Conservation (phyloP, 306 rosid species). For the Casuarina glauca region DNA sequence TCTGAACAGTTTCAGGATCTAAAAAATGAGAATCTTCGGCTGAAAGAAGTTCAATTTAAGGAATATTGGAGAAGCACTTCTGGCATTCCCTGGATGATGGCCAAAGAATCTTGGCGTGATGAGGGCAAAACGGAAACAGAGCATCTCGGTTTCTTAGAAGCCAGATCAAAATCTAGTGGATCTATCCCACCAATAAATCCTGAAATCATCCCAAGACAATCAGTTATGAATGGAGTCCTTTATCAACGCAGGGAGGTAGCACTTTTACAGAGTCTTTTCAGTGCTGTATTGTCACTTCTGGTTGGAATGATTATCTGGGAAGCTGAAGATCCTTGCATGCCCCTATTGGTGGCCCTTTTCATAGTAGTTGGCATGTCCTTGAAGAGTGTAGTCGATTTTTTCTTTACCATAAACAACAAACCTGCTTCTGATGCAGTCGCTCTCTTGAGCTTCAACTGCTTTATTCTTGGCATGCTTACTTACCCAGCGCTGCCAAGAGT, state of each 20-base stretch:
- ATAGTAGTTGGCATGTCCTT: constrained; percentile 75
- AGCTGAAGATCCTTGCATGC: constrained; percentile 79
- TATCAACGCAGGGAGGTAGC: constrained; percentile 52
- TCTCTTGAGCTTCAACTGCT: constrained; percentile 83
- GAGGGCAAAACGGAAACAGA: constrained; percentile 36
- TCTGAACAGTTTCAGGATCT: constrained; percentile 53
- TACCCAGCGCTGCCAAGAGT: constrained; percentile 72
- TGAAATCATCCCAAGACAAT: constrained; percentile 28
- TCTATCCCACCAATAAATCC: constrained; percentile 20
- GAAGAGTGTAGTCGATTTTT: constrained; percentile 72
- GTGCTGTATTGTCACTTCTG: constrained; percentile 59
- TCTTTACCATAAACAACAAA: constrained; percentile 56
- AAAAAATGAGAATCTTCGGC: constrained; percentile 54
- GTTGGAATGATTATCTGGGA: constrained; percentile 73
- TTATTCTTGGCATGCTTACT: constrained; percentile 72
- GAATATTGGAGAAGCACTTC: constrained; percentile 41
- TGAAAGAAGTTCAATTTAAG: constrained; percentile 59
- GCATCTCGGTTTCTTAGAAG: constrained; percentile 42
- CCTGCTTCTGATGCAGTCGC: constrained; percentile 78
- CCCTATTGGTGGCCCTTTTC: constrained; percentile 77
- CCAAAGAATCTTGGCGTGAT: constrained; percentile 39
- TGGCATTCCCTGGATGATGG: constrained; percentile 28
- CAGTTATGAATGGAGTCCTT: constrained; percentile 16
- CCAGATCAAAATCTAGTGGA: constrained; percentile 22
- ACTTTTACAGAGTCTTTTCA: constrained; percentile 62